These are phyloP conservation scores for Aspergillus sp. DNA, from an alignment of 2,329 filamentous ascomycete species.

Conservation along the genomic window DNA sequence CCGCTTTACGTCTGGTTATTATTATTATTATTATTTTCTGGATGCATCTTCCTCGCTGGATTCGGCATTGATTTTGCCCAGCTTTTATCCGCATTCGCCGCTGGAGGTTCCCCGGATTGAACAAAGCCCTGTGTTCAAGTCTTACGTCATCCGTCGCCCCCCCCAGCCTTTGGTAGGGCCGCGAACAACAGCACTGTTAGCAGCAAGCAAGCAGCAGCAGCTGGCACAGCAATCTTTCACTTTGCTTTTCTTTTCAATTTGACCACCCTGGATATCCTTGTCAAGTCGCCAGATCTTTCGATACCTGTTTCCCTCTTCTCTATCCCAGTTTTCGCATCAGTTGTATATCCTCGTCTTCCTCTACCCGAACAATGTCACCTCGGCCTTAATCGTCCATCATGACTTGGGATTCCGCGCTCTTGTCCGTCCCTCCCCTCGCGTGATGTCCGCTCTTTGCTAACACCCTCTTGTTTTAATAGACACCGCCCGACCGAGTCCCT, in stretches of 20 bases:
- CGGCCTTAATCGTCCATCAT: conserved; percentile 30
- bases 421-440: conserved; percentile 22
- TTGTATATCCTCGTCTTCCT: neutral
- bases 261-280: neutral
- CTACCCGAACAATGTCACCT: conserved; percentile 27
- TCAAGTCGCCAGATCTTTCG: neutral
- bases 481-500: conserved; percentile 63
- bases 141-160: conserved; percentile 30
- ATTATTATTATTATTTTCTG: too few species aligned
- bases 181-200: too few species aligned
- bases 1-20: too few species aligned
- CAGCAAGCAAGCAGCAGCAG: too few species aligned
- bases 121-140: conserved; percentile 15
- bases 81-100: conserved; percentile 18
- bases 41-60: too few species aligned
- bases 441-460: conserved; percentile 3
- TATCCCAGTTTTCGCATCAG: too few species aligned
- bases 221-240: too few species aligned
- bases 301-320: neutral
- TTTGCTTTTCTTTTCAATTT: too few species aligned
- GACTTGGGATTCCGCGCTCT: conserved; percentile 38
- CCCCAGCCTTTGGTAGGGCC: too few species aligned
- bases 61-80: neutral
- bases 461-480: conserved; percentile 35
- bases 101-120: conserved; percentile 25